These are phyloP conservation scores for Saturnispora silvae DNA, from an alignment of 805 yeast genomes.

Conservation along the genomic window DNA sequence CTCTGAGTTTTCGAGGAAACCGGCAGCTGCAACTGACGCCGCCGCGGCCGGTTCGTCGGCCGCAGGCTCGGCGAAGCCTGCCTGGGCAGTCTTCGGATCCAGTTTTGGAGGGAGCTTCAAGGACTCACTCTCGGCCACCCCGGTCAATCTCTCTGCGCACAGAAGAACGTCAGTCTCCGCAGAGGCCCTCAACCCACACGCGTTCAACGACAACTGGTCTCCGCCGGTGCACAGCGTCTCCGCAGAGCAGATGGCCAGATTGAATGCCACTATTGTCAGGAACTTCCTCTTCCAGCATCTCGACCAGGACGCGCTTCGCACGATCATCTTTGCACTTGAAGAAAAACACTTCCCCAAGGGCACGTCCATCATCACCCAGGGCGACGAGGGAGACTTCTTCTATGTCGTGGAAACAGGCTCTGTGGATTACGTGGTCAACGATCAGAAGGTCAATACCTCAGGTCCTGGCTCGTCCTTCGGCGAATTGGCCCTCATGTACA, in stretches of 20 bases:
- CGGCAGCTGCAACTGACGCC: too few relatives aligned
- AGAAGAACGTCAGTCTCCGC: conserved; percentile 81
- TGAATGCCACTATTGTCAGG: conserved; percentile 60
- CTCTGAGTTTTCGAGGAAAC: conserved; percentile 4
- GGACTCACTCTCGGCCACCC: background rate
- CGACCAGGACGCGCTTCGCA: conserved; percentile 64
- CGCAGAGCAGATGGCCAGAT: conserved; percentile 52
- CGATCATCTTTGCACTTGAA: conserved; percentile 76
- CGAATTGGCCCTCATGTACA: conserved; percentile 94
- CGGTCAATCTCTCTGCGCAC: conserved; percentile 4
- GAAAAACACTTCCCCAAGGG: conserved; percentile 54
- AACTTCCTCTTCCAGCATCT: conserved; percentile 80
- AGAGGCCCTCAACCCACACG: conserved; percentile 72
- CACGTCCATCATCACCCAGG: conserved; percentile 69
- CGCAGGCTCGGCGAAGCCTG: background rate
- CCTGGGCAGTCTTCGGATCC: conserved; percentile 8
- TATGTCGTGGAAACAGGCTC: conserved; percentile 77
- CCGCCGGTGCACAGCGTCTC: conserved; percentile 60
- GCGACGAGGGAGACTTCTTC: conserved; percentile 90
- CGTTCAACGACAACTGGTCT: conserved; percentile 59
- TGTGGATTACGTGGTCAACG: conserved; percentile 73
- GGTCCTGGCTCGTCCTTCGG: conserved; percentile 90
- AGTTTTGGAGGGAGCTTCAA: background rate
- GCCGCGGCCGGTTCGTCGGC: background rate
- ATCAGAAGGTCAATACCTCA: conserved; percentile 57